Percentiles rank a stretch among this genome's conserved stretches.
These are phyloP conservation scores for Ascomycota sp. DNA, from an alignment of 2,329 filamentous ascomycete genomes.

Conservation along the genomic window DNA sequence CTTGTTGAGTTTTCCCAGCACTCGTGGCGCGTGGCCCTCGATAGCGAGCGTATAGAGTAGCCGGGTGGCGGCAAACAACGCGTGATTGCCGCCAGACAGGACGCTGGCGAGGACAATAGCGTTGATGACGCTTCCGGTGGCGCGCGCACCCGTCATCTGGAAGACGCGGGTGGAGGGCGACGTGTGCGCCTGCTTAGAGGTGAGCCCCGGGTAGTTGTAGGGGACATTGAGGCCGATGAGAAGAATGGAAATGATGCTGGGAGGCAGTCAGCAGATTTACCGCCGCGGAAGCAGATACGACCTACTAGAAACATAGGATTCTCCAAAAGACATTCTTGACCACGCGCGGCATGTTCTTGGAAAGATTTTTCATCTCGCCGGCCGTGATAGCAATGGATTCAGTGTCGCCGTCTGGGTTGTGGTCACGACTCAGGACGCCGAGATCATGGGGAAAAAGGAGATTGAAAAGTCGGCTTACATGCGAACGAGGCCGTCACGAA, in stretches of 20 bases:
- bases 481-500: constrained; percentile 36
- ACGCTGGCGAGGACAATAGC: constrained; percentile 27
- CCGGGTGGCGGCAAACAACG: constrained; percentile 14
- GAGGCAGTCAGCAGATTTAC: no score
- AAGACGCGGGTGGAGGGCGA: constrained; percentile 37
- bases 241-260: constrained; percentile 16
- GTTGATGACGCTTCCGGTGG: constrained; percentile 34
- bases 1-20: constrained; percentile 23
- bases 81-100: constrained; percentile 17
- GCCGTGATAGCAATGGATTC: constrained; percentile 47
- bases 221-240: constrained; percentile 36
- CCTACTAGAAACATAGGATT: constrained; percentile 29
- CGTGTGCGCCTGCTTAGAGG: constrained; percentile 12
- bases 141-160: constrained; percentile 29
- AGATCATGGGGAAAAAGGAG: background rate
- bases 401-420: constrained; percentile 22
- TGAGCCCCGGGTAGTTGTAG: constrained; percentile 22
- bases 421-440: background rate
- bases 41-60: constrained; percentile 16
- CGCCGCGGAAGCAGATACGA: background rate
- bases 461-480: constrained; percentile 11
- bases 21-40: constrained; percentile 29
- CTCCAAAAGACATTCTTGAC: constrained; percentile 48
- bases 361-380: constrained; percentile 43
- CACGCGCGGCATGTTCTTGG: constrained; percentile 37